Evolutionary conservation across 768 basidiomycete species (phyloP), one percentile per base, ranked within the genome.

Genomic region (Phylloporus sp.): DNA sequence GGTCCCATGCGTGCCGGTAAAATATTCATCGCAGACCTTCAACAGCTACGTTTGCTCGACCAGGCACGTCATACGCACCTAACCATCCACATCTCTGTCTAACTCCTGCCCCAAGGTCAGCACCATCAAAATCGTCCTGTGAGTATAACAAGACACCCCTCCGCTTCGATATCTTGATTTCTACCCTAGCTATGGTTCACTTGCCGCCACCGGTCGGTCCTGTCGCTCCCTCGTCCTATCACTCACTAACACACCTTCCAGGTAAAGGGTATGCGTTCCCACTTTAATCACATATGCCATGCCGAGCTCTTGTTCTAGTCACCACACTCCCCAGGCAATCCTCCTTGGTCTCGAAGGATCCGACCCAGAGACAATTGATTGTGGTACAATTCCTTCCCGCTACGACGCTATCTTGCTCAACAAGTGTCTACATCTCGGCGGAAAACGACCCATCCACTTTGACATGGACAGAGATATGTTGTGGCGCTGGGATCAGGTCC

Each of bases 351-450:
- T 90, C 28, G 88, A 90, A 77, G 88, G 84, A 34, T 89, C 86
- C 32, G 92, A 96, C 61, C 92, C 93, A 1, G 94, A 97, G 70
- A 92, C 90, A 3, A 87, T 97, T 49, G 90, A 94, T 60, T 86
- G 86, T 11, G 85, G 85, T 6, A 89, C 86, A 6, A 89, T 91
- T 35, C 78, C 84, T 9, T 76, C 82, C 4, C 81, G 90, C 17
- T 91, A 92, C 62, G 70, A 73, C 7, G 70, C 76, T 6, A 90
- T 96, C 45, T 60, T 85, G 17, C 59, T 71, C 24, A 81, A 77
- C 57, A 85, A 86, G 61, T 69, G 67, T 5, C 76, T 95, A 14
- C 64, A 81, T 37, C 77, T 97, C 5, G 83, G 76, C 13, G 91
- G 90, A 8, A 71, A 74, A 39, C 85, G 86, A 47, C 70, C 74